A percentile compares a stretch with the other conserved stretches of the same genome.
Evolutionary conservation across 495 filamentous ascomycete genomes (phyloP).

Genomic region (Ascobolus immersus): DNA sequence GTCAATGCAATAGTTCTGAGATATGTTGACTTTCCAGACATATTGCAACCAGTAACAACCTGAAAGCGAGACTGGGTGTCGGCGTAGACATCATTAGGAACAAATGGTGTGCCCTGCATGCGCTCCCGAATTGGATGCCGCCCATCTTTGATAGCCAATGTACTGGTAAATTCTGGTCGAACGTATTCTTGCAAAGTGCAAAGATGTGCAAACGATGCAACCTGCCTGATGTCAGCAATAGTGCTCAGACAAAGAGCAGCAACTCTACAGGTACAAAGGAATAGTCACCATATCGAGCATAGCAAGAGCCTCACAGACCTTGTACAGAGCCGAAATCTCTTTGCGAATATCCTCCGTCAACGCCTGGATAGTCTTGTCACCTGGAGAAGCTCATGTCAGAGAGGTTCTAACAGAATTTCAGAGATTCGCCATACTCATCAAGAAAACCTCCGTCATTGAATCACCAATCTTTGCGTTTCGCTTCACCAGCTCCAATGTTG

Average conservation of each 20-base stretch:
- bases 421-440: slow-evolving; percentile 30
- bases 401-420: background rate
- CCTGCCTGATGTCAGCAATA: background rate
- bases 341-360: slow-evolving; percentile 40
- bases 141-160: slow-evolving; percentile 51
- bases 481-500: slow-evolving; percentile 62
- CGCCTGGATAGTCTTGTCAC: slow-evolving; percentile 38
- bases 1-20: slow-evolving; percentile 68
- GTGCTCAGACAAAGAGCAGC: background rate
- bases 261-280: slow-evolving; percentile 25
- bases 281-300: slow-evolving; percentile 57
- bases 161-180: slow-evolving; percentile 48
- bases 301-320: slow-evolving; percentile 62
- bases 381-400: slow-evolving; percentile 6
- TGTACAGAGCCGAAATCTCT: slow-evolving; percentile 45
- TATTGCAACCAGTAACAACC: slow-evolving; percentile 77
- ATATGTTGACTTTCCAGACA: slow-evolving; percentile 94
- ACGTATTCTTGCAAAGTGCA: slow-evolving; percentile 14
- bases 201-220: background rate
- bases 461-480: slow-evolving; percentile 32
- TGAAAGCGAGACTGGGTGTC: slow-evolving; percentile 55
- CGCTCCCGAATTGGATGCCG: slow-evolving; percentile 69
- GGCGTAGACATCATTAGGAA: slow-evolving; percentile 78
- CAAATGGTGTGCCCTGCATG: slow-evolving; percentile 30
- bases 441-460: slow-evolving; percentile 53